A percentile compares a stretch with the other conserved stretches of the same genome.
Evolutionary conservation across 2,329 filamentous ascomycete genomes (phyloP).

Genomic region (Colletotrichum gigasporum): DNA sequence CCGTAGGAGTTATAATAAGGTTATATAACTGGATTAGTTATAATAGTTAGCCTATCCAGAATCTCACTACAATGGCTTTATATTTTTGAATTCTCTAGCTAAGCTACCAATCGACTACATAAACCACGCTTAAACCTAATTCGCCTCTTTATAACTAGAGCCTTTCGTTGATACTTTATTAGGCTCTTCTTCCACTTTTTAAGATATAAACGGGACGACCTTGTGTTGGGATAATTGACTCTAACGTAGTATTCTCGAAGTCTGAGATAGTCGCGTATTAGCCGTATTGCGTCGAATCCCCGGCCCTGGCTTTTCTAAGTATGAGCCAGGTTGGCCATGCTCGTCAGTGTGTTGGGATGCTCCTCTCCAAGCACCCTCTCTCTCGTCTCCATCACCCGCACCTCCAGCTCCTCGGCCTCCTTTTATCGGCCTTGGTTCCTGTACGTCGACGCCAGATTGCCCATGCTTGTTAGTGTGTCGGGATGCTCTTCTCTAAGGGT

Average conservation of each 20-base stretch:
- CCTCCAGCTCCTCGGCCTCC: constrained; percentile 12
- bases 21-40: no score
- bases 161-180: no score
- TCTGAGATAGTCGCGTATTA: constrained; percentile 36
- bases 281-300: not conserved
- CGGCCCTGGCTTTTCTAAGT: not conserved
- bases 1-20: no score
- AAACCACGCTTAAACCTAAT: no score
- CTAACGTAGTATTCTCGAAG: not conserved
- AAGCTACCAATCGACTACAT: no score
- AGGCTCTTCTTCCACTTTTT: no score
- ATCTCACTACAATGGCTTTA: no score
- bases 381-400: not conserved
- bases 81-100: no score
- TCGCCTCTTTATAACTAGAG: no score
- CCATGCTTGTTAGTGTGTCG: not conserved
- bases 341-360: constrained; percentile 33
- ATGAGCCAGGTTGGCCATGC: constrained; percentile 28
- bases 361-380: constrained; percentile 31
- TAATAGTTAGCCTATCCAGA: no score
- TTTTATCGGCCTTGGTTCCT: constrained; percentile 2
- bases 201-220: not conserved
- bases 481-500: not conserved
- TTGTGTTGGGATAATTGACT: not conserved
- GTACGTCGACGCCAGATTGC: not conserved